These are phyloP conservation scores for Penicillium psychrofluorescens DNA, from an alignment of 495 filamentous ascomycete genomes.

Conservation along the genomic window DNA sequence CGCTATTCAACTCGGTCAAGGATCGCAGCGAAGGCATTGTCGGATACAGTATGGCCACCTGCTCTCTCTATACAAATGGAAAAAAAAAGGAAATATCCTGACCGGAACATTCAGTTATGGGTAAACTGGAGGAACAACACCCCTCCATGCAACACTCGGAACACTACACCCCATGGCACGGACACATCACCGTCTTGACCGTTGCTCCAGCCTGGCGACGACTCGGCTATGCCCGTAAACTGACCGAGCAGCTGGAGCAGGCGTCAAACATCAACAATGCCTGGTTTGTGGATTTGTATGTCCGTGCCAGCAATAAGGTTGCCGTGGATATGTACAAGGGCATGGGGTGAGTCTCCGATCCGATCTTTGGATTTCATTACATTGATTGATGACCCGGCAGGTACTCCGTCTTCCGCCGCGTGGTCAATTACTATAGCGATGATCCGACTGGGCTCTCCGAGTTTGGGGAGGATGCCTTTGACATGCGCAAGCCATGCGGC, in stretches of 20 bases:
- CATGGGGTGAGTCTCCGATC: conserved; percentile 59
- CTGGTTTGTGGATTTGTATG: conserved; percentile 95
- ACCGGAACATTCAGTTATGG: conserved; percentile 61
- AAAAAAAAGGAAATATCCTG: not conserved
- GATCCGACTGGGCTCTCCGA: conserved; percentile 52
- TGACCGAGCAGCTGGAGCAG: conserved; percentile 72
- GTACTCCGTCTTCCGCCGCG: conserved; percentile 75
- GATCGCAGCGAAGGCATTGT: conserved; percentile 75
- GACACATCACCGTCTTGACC: conserved; percentile 93
- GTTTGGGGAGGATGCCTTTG: conserved; percentile 76
- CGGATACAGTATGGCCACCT: conserved; percentile 68
- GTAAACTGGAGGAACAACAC: conserved; percentile 87
- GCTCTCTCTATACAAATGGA: not conserved
- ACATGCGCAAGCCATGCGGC: conserved; percentile 91
- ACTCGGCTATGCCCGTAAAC: conserved; percentile 72
- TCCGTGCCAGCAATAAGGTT: conserved; percentile 77
- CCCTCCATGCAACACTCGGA: conserved; percentile 59
- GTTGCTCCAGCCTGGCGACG: conserved; percentile 81
- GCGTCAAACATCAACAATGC: conserved; percentile 72
- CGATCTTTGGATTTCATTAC: not conserved
- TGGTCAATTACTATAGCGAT: conserved; percentile 87
- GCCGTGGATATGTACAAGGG: conserved; percentile 83
- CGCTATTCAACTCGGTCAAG: conserved; percentile 82
- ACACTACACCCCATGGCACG: conserved; percentile 94
- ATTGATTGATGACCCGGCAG: conserved; percentile 19